These are phyloP conservation scores for Candida loeiensis DNA, from an alignment of 805 yeast species.

Conservation along the genomic window DNA sequence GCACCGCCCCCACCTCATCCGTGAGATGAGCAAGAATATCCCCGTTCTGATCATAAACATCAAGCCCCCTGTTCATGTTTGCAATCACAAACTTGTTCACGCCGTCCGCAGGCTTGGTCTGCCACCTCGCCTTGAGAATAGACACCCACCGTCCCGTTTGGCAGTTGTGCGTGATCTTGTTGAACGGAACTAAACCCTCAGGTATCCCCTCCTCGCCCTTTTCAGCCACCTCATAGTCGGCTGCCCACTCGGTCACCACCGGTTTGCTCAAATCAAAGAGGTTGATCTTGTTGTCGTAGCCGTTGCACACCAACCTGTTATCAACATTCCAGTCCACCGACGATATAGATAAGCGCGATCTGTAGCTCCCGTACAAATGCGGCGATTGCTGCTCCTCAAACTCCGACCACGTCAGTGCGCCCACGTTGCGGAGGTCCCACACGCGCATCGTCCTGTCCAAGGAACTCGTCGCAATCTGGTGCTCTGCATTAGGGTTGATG, in stretches of 20 bases:
- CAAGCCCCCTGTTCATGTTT: constrained; percentile 86
- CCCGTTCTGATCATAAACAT: constrained; percentile 76
- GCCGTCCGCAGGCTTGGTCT: constrained; percentile 62
- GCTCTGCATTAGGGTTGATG: constrained; percentile 62
- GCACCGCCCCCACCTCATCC: constrained; percentile 77
- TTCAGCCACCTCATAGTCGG: constrained; percentile 16
- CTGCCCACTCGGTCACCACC: constrained; percentile 24
- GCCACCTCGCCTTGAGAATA: constrained; percentile 87
- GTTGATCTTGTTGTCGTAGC: constrained; percentile 83
- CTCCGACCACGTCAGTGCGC: constrained; percentile 52
- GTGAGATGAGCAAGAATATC: constrained; percentile 72
- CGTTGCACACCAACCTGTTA: constrained; percentile 79
- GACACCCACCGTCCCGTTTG: constrained; percentile 98
- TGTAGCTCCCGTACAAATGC: constrained; percentile 55
- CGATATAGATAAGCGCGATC: constrained; percentile 76
- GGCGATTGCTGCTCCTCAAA: constrained; percentile 47
- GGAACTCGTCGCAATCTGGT: constrained; percentile 82
- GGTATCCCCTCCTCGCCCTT: constrained; percentile 22
- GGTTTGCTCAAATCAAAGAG: constrained; percentile 54
- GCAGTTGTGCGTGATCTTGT: constrained; percentile 80
- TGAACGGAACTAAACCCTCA: constrained; percentile 52
- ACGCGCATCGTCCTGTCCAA: constrained; percentile 78
- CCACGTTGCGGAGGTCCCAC: constrained; percentile 73
- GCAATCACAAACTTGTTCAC: constrained; percentile 85
- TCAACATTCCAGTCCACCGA: constrained; percentile 78